Evolutionary conservation across 306 rosid species (phyloP), one percentile per base, ranked within the genome.

Genomic region (Trifolium fragiferum): DNA sequence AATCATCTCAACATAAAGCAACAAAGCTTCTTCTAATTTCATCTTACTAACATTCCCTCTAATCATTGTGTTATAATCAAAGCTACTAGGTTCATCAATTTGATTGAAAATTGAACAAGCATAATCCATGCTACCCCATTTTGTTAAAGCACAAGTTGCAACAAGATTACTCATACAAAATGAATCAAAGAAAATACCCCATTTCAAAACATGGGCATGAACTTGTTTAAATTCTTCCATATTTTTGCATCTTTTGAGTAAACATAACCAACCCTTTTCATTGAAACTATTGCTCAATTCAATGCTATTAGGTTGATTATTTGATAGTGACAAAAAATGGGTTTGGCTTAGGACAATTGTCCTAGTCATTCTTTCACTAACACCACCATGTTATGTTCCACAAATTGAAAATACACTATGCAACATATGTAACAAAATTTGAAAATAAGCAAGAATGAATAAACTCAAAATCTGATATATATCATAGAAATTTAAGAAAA

Each of bases 71-170:
- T 93, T 93, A 79, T 81, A 93, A 25, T 86, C 82, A 70, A 93
- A 93, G 54, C 87, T 73, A 77, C 79, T 72, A 2, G 98, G 98
- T 50, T 90, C 89, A 35, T 87, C 86, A 51, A 90, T 76, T 68
- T 82, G 88, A 57, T 75, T 35, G 80, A 93, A 93, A 75, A 93
- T 89, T 15, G 93, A 89, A 82, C 97, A 90, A 66, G 98, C 93
- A 76, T 89, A 84, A 78, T 93, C 97, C 96, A 93, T 80, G 80
- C 96, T 93, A 3, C 89, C 91, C 98, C 98, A 93, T 50, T 87
- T 79, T 13, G 93, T 78, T 51, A 93, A 76, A 78, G 91, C 93
- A 82, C 92, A 86, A 71, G 93, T 79, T 46, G 90, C 87, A 73
- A 90, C 79, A 74, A 93, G 87, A 77, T 87, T 90, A 85, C 90